Conservation (phyloP, 2,329 filamentous ascomycete species). For the Talaromyces sp. region DNA sequence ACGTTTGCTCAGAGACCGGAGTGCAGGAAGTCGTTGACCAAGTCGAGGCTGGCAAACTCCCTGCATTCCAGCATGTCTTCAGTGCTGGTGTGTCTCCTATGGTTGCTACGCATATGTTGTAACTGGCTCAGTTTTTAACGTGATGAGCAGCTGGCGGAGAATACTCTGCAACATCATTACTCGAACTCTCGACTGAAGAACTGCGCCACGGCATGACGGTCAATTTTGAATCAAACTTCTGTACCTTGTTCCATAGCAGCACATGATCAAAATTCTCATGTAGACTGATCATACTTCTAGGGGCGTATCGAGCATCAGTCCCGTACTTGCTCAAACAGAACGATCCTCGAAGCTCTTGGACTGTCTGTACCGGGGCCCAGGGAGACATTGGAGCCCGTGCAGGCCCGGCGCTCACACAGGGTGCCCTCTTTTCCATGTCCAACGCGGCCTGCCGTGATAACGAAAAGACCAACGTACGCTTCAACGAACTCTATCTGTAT, state of each 20-base stretch:
- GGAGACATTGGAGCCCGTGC: conserved; percentile 6
- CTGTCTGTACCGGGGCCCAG: conserved; percentile 10
- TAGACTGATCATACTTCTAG: conserved; percentile 1
- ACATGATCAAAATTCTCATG: background rate
- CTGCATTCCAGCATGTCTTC: conserved; percentile 9
- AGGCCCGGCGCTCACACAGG: conserved; percentile 5
- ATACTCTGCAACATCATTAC: conserved; percentile 2
- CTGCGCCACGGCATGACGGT: conserved; percentile 5
- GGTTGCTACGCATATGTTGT: background rate
- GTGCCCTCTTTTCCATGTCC: conserved; percentile 4
- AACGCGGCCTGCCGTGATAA: conserved; percentile 9
- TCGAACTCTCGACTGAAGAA: background rate
- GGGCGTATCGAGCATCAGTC: conserved; percentile 5
- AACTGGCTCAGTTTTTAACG: background rate
- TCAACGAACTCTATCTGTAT: conserved; percentile 4
- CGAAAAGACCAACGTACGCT: conserved; percentile 8
- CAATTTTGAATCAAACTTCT: conserved; percentile 10
- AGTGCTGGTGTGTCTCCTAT: background rate
- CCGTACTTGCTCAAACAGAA: conserved; percentile 6
- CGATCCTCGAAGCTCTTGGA: background rate
- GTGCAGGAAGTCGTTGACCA: conserved; percentile 1
- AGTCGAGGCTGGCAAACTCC: conserved; percentile 6
- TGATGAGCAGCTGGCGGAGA: background rate
- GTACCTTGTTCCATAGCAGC: background rate
- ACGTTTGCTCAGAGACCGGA: conserved; percentile 1